phyloP scores from a whole-genome alignment of 768 basidiomycete genomes.

The Cystofilobasidium macerans region DNA sequence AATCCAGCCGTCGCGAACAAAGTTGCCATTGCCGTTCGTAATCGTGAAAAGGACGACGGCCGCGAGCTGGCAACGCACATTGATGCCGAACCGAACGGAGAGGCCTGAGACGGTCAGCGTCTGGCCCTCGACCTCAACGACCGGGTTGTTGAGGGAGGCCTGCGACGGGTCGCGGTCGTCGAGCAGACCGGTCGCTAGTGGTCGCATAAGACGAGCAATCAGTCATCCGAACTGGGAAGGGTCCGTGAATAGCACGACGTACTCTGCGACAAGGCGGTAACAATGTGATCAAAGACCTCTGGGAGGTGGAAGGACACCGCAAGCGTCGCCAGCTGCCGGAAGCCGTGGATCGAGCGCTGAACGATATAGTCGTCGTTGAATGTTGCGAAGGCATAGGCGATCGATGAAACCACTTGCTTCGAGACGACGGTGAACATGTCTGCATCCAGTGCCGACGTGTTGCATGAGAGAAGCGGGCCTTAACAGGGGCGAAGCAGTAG shows the following conservation, averaged over 20 bases:
- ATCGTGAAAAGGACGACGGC: conserved; percentile 96
- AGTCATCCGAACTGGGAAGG: not conserved
- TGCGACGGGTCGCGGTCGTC: conserved; percentile 51
- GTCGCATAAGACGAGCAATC: conserved; percentile 37
- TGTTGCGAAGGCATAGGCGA: conserved; percentile 88
- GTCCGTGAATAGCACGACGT: not conserved
- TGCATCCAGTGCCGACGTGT: conserved; percentile 67
- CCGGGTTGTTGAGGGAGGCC: conserved; percentile 59
- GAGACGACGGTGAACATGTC: conserved; percentile 92
- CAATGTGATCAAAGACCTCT: conserved; percentile 94
- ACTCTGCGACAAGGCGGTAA: conserved; percentile 62
- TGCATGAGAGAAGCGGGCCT: conserved; percentile 65
- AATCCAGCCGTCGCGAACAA: conserved; percentile 87
- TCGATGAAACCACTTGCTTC: conserved; percentile 84
- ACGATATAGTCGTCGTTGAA: conserved; percentile 96
- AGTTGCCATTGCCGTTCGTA: conserved; percentile 88
- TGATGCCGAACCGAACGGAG: conserved; percentile 86
- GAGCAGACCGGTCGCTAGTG: conserved; percentile 64
- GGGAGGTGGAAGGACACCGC: conserved; percentile 80
- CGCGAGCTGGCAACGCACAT: conserved; percentile 88
- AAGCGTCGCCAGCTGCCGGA: conserved; percentile 87
- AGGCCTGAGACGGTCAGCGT: conserved; percentile 80
- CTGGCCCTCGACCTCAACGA: conserved; percentile 81
- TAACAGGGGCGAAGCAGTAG: conserved; percentile 14
- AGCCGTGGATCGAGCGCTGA: conserved; percentile 87